Evolutionary conservation across 768 basidiomycete genomes (phyloP).

Genomic region (Trametes cingulata): DNA sequence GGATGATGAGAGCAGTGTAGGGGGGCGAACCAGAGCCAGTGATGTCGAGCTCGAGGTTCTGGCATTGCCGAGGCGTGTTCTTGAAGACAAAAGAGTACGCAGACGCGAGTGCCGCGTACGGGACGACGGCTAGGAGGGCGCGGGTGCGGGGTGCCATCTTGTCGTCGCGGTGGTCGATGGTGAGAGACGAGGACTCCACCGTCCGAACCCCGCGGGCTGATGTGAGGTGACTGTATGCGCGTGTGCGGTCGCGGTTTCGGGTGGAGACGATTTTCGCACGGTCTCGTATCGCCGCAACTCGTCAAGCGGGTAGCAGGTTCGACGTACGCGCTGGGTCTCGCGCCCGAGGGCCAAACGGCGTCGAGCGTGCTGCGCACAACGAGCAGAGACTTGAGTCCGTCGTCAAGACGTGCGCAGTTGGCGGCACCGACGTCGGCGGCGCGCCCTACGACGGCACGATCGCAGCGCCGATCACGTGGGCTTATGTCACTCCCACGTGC

Average conservation of each 20-base stretch:
- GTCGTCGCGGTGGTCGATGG: constrained; percentile 9
- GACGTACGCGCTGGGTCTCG: not conserved
- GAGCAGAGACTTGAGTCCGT: constrained; percentile 8
- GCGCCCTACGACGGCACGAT: not conserved
- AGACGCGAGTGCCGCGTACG: constrained; percentile 33
- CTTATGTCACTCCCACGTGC: too few relatives aligned
- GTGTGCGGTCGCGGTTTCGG: constrained; percentile 8
- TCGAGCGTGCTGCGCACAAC: not conserved
- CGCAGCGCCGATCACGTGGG: not conserved
- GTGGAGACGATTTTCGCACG: constrained; percentile 14
- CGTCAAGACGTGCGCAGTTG: constrained; percentile 5
- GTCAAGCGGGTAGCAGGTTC: not conserved
- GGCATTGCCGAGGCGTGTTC: constrained; percentile 62
- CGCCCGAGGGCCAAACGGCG: too few relatives aligned
- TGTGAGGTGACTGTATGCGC: not conserved
- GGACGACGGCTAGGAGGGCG: constrained; percentile 14
- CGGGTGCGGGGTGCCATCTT: not conserved
- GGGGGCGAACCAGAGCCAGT: constrained; percentile 65
- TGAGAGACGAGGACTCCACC: constrained; percentile 11
- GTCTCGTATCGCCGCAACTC: not conserved
- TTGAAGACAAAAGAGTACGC: constrained; percentile 47
- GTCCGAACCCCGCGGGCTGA: not conserved
- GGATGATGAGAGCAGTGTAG: constrained; percentile 66
- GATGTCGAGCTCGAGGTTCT: constrained; percentile 58
- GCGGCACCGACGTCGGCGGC: constrained; percentile 3